Percentiles rank a stretch among this genome's conserved stretches.
Evolutionary conservation across 1,139 yeast species (phyloP).

Genomic region (Diutina sp.): DNA sequence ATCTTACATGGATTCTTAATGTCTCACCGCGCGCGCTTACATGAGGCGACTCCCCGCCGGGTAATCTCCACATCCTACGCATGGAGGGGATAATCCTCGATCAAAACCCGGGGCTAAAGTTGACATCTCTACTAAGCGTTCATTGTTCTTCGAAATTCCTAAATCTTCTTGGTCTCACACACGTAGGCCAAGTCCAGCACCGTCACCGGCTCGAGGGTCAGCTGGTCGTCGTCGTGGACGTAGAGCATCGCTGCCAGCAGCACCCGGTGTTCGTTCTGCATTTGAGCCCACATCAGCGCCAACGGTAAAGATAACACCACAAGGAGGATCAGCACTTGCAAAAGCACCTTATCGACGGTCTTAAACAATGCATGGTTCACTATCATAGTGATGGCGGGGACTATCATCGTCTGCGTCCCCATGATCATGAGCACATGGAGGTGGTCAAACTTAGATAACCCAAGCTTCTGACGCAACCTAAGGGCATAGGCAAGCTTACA

Average conservation of each 20-base stretch:
- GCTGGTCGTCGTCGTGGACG: not conserved
- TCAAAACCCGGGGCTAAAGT: not conserved
- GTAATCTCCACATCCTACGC: not conserved
- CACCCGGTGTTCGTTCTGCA: not conserved
- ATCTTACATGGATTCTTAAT: not conserved
- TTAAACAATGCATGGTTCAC: slow-evolving; percentile 24
- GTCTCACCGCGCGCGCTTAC: not conserved
- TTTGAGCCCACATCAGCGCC: slow-evolving; percentile 73
- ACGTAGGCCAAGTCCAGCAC: not conserved
- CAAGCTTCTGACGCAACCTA: slow-evolving; percentile 58
- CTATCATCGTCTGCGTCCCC: slow-evolving; percentile 69
- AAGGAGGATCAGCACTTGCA: slow-evolving; percentile 15
- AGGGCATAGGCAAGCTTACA: slow-evolving; percentile 57
- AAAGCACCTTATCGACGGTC: slow-evolving; percentile 9
- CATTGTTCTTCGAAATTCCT: too few relatives aligned
- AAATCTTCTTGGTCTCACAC: not conserved
- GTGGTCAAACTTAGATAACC: slow-evolving; percentile 70
- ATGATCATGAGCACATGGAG: slow-evolving; percentile 70
- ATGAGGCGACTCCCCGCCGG: not conserved
- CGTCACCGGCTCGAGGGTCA: not conserved
- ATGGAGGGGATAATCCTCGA: not conserved
- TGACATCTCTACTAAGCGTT: too few relatives aligned
- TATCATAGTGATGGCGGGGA: slow-evolving; percentile 63
- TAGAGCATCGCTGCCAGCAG: not conserved
- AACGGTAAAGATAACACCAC: slow-evolving; percentile 62